A percentile compares a stretch with the other conserved stretches of the same genome.
phyloP scores from a whole-genome alignment of 116 monocot genomes.

The Iris pallida region DNA sequence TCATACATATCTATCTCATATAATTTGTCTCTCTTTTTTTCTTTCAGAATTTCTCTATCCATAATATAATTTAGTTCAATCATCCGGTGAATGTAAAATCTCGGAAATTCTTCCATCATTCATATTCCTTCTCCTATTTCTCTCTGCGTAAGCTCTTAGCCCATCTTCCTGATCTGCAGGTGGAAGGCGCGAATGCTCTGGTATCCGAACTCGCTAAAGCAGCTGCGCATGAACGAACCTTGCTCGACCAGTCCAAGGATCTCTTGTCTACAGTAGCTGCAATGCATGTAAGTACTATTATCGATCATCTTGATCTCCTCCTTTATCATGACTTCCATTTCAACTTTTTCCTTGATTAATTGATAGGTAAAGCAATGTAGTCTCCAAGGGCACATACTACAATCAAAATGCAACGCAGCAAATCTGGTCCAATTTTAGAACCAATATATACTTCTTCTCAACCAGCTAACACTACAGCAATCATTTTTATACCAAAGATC shows the following conservation, averaged over 20 bases:
- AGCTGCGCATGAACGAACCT: constrained; percentile 15
- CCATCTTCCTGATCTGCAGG: constrained; percentile 8
- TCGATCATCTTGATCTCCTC: neutral
- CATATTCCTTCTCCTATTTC: too few species aligned
- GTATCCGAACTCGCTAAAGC: constrained; percentile 20
- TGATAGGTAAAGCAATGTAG: constrained; percentile 28
- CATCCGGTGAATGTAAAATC: too few species aligned
- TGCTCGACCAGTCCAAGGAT: constrained; percentile 19
- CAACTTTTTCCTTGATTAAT: neutral
- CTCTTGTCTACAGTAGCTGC: constrained; percentile 17
- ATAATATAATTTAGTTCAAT: too few species aligned
- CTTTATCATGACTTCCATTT: neutral
- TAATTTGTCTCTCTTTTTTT: too few species aligned
- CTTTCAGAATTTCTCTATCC: too few species aligned
- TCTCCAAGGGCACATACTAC: constrained; percentile 15
- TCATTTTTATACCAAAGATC: neutral
- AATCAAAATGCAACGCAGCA: neutral
- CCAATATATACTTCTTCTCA: neutral
- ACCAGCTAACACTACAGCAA: constrained; percentile 1
- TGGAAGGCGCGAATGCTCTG: constrained; percentile 8
- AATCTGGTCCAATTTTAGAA: neutral
- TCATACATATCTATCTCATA: too few species aligned
- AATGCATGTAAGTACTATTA: constrained; percentile 18
- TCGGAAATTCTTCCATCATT: too few species aligned
- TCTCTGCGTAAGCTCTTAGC: neutral